These are phyloP conservation scores for Craterostigma plantagineum DNA, from an alignment of 257 asterid genomes.

Conservation along the genomic window DNA sequence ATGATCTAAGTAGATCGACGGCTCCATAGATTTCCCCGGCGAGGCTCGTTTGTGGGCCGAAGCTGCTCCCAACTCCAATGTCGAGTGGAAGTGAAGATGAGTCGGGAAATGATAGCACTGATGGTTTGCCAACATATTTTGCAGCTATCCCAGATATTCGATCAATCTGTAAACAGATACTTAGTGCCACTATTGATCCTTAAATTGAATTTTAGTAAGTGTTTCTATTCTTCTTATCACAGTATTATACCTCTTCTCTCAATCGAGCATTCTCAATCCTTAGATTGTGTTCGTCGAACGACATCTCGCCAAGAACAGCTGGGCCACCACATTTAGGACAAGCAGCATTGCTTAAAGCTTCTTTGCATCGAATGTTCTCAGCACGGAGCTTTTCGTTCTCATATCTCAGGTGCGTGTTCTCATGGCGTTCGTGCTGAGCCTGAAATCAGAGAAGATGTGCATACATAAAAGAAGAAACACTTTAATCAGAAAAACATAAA, in stretches of 20 bases:
- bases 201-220: too few species aligned
- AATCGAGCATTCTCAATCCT: conserved; percentile 3
- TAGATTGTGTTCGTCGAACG: not conserved
- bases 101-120: not conserved
- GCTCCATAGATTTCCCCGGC: conserved; percentile 4
- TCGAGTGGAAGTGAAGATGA: conserved; percentile 1
- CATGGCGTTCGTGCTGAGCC: not conserved
- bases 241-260: not conserved
- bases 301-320: not conserved
- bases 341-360: conserved; percentile 2
- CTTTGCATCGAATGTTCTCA: conserved; percentile 2
- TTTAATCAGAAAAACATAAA: too few species aligned
- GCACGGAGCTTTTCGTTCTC: conserved; percentile 6
- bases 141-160: conserved; percentile 4
- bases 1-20: not conserved
- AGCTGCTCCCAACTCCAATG: not conserved
- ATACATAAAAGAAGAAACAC: not conserved
- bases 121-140: conserved; percentile 2
- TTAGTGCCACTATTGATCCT: too few species aligned
- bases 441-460: not conserved
- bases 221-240: not conserved
- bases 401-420: conserved; percentile 1
- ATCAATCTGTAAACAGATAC: conserved; percentile 1
- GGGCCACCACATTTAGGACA: conserved; percentile 5
- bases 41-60: conserved; percentile 1